phyloP scores from a whole-genome alignment of 1,284 basidiomycete species.

The Flammula alnicola region DNA sequence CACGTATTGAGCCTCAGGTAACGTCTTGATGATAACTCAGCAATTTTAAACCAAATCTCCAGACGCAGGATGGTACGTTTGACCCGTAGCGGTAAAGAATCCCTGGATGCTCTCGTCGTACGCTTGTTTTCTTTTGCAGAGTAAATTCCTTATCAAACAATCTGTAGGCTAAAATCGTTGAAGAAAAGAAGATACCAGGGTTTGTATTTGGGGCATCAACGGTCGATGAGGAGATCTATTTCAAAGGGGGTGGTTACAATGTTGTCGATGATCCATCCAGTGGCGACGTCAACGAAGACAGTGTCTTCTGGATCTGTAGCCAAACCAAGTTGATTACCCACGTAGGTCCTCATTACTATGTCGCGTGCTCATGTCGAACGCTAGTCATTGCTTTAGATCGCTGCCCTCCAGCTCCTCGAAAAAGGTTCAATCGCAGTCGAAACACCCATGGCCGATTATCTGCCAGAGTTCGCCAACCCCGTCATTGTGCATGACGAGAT shows the following conservation, averaged over 20 bases:
- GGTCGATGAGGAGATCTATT: constrained; percentile 30
- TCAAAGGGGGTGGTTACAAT: constrained; percentile 25
- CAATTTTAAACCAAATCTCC: too few relatives aligned
- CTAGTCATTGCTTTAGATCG: constrained; percentile 14
- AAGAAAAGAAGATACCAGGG: constrained; percentile 24
- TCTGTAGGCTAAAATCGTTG: background rate
- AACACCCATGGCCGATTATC: constrained; percentile 26
- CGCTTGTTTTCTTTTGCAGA: background rate
- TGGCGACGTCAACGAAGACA: constrained; percentile 26
- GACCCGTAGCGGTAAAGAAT: constrained; percentile 9
- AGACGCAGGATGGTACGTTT: constrained; percentile 11
- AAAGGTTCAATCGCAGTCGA: constrained; percentile 29
- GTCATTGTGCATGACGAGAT: constrained; percentile 25
- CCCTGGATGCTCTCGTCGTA: constrained; percentile 16
- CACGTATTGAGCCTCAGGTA: too few relatives aligned
- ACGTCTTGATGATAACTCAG: too few relatives aligned
- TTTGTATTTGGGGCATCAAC: constrained; percentile 31
- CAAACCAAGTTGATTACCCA: constrained; percentile 34
- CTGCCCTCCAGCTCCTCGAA: constrained; percentile 34
- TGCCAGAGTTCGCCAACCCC: constrained; percentile 32
- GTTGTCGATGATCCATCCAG: constrained; percentile 29
- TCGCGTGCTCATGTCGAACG: constrained; percentile 1
- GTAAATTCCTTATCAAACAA: background rate
- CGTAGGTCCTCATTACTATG: constrained; percentile 17
- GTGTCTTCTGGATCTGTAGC: constrained; percentile 38